phyloP scores from a whole-genome alignment of 2,329 filamentous ascomycete genomes.

The Hymenoscyphus linearis region DNA sequence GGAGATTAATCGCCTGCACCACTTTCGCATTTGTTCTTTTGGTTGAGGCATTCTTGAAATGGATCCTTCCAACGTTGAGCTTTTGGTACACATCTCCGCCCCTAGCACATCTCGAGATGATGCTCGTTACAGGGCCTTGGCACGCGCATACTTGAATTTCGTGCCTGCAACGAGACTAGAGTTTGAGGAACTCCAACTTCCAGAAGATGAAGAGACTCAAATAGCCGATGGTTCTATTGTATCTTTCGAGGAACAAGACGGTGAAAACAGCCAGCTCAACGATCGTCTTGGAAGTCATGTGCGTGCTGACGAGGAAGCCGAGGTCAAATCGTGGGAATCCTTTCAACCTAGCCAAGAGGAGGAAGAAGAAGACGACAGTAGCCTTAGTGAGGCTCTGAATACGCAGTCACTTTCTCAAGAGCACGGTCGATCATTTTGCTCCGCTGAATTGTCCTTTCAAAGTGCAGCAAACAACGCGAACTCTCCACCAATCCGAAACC shows the following conservation, averaged over 20 bases:
- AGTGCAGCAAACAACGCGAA: conserved; percentile 27
- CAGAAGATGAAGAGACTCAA: conserved; percentile 32
- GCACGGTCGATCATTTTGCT: conserved; percentile 7
- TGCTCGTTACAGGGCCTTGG: conserved; percentile 29
- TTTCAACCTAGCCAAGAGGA: conserved; percentile 19
- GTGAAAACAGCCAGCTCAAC: conserved; percentile 12
- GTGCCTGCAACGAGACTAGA: conserved; percentile 15
- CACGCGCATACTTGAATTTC: conserved; percentile 30
- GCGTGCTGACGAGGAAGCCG: not conserved
- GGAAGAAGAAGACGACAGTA: not conserved
- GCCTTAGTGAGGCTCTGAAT: not conserved
- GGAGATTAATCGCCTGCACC: not conserved
- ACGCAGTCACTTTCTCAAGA: not conserved
- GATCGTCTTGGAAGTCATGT: conserved; percentile 8
- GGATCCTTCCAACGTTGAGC: conserved; percentile 24
- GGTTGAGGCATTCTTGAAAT: not conserved
- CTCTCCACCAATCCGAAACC: conserved; percentile 23
- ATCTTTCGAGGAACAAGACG: conserved; percentile 23
- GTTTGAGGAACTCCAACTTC: conserved; percentile 8
- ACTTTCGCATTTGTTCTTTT: not conserved
- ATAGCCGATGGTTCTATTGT: conserved; percentile 38
- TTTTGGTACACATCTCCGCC: conserved; percentile 31
- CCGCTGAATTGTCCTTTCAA: conserved; percentile 26
- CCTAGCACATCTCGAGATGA: conserved; percentile 31
- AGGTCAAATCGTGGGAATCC: conserved; percentile 21